Base-by-base conservation (phyloP, 768 basidiomycete species). In the Crassisporium funariophilum region DNA sequence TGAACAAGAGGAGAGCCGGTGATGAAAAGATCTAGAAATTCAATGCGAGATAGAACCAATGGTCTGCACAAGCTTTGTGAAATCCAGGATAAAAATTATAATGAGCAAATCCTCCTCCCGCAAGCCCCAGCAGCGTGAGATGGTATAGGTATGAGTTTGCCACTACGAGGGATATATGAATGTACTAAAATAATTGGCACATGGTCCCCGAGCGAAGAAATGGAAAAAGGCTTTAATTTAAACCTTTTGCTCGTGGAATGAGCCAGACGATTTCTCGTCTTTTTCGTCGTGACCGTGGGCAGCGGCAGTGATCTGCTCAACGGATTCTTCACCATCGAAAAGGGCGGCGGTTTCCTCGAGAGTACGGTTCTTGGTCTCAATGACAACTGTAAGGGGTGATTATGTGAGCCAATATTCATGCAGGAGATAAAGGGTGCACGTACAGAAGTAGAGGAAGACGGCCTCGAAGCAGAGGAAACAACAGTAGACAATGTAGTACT, bases 301-400 rank as follows among this genome's bases (percentile, higher is more conserved):
- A 11, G 60, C 62, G 23, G 43, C 31, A 54, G 74, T 23, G 67
- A 82, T 65, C 35, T 66, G 57, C 7, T 66, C 63, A 4, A 64
- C 60, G 17, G 72, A 79, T 1, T 80, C 77, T 9, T 82, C 78
- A 29, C 86, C 87, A 55, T 91, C 88, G 72, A 91, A 91, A 42
- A 91, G 63, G 25, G 77, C 84, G 7, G 87, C 84, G n/a, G 88
- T 89, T 71, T 91, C 88, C 63, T 91, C 88, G 53, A 91, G 76
- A 13, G 86, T 81, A 50, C 77, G 79, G 64, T 78, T 76, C 72
- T 80, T 85, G 48, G 86, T 88, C 74, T 90, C 86, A 46, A 87
- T 63, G 60, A 86, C 61, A 65, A 75, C 72, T 74, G 49, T 8
- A 17, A 21, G 16, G 33, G 9, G 7, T 12, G 11, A 22, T 23